Evolutionary conservation across 2,329 filamentous ascomycete genomes (phyloP).

Genomic region (Fusarium pseudonygamai): DNA sequence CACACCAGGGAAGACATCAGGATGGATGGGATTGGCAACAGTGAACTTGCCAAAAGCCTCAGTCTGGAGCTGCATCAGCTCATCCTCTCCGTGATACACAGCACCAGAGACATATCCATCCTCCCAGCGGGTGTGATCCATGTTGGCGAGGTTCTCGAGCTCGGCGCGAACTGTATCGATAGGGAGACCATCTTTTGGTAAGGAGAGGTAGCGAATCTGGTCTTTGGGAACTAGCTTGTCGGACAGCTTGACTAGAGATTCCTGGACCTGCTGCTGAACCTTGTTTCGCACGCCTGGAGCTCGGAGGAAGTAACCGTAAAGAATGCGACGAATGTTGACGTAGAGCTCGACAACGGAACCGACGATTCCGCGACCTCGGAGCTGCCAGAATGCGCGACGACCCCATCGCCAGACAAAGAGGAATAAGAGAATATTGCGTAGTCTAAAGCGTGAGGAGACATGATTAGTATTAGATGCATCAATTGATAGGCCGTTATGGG

Average conservation of each 20-base stretch:
- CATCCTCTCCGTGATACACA: slow-evolving; percentile 92
- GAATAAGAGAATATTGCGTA: slow-evolving; percentile 89
- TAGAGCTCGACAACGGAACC: slow-evolving; percentile 82
- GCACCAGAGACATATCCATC: slow-evolving; percentile 94
- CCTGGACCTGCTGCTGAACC: slow-evolving; percentile 84
- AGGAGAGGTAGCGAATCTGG: slow-evolving; percentile 75
- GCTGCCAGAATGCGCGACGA: slow-evolving; percentile 81
- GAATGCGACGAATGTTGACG: slow-evolving; percentile 72
- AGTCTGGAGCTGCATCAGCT: slow-evolving; percentile 83
- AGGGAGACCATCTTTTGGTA: slow-evolving; percentile 87
- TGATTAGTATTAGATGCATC: neutral
- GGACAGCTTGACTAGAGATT: slow-evolving; percentile 83
- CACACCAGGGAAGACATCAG: slow-evolving; percentile 97
- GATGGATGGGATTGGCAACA: slow-evolving; percentile 95
- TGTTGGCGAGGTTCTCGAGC: slow-evolving; percentile 78
- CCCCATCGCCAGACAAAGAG: slow-evolving; percentile 87
- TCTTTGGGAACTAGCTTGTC: slow-evolving; percentile 81
- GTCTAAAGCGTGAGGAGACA: slow-evolving; percentile 53
- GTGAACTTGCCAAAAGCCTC: slow-evolving; percentile 95
- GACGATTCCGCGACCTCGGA: slow-evolving; percentile 87
- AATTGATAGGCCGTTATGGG: neutral
- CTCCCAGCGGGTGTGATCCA: slow-evolving; percentile 98
- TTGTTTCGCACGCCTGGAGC: slow-evolving; percentile 86
- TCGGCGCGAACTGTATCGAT: slow-evolving; percentile 82
- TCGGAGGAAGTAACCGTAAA: slow-evolving; percentile 87